Conservation (phyloP, 2,329 filamentous ascomycete species). For the Pseudogymnoascus sp. region DNA sequence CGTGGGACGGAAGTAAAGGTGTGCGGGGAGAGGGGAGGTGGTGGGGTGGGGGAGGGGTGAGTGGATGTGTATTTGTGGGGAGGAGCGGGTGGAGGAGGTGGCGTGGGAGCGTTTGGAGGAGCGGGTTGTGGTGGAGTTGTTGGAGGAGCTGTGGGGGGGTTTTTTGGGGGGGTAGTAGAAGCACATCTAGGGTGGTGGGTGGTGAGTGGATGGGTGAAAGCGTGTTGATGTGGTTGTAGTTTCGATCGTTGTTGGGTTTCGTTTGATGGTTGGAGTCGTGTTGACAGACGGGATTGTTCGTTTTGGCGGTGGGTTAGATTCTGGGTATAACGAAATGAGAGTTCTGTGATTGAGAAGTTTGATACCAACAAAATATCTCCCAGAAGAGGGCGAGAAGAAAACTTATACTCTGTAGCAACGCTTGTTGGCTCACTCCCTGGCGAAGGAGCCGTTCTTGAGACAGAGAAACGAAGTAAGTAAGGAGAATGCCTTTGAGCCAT, state of each 20-base stretch:
- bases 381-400: background rate
- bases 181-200: background rate
- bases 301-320: background rate
- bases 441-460: background rate
- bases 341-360: background rate
- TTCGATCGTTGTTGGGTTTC: background rate
- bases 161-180: background rate
- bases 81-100: background rate
- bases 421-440: background rate
- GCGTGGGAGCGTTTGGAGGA: background rate
- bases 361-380: background rate
- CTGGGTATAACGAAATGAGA: background rate
- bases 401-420: background rate
- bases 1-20: background rate
- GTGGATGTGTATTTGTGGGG: background rate
- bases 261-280: background rate
- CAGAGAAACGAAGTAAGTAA: background rate
- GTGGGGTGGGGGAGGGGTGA: background rate
- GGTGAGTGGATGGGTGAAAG: background rate
- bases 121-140: background rate
- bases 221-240: background rate
- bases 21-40: background rate
- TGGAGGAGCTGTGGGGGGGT: background rate
- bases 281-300: background rate
- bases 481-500: constrained; percentile 1